Percentiles rank a stretch among this genome's conserved stretches.
These are phyloP conservation scores for Adiantum capillusveneris DNA, from an alignment of 75 land plant species.

Conservation along the genomic window DNA sequence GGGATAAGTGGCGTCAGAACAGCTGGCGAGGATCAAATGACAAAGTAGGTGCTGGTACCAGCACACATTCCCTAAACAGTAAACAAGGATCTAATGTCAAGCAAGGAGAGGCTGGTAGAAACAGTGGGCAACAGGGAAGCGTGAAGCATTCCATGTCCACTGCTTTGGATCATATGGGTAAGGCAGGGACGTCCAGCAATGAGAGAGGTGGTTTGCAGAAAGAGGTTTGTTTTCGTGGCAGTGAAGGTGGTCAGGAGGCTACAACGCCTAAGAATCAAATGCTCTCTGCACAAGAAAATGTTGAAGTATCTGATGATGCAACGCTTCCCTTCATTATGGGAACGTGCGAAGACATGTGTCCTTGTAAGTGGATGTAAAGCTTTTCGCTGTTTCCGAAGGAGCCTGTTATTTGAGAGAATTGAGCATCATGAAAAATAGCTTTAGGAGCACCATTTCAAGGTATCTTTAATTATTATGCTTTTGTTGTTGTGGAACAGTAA, in stretches of 20 bases:
- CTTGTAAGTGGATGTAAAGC: slow-evolving; percentile 25
- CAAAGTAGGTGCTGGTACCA: no score
- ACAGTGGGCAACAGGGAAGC: not conserved
- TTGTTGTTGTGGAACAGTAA: slow-evolving; percentile 22
- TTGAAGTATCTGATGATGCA: slow-evolving; percentile 3
- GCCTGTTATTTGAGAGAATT: not conserved
- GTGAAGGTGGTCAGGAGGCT: not conserved
- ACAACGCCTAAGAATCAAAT: not conserved
- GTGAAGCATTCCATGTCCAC: no score
- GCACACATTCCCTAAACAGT: no score
- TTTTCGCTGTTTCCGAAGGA: not conserved
- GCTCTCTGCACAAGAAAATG: not conserved
- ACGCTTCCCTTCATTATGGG: slow-evolving; percentile 29
- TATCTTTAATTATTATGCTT: not conserved
- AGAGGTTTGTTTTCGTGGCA: not conserved
- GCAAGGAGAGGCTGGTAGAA: no score
- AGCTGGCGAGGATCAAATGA: no score
- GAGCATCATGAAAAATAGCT: not conserved
- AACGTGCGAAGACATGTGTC: slow-evolving; percentile 70
- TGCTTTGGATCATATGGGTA: not conserved
- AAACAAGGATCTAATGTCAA: no score
- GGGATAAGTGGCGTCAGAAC: no score
- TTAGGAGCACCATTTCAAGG: not conserved
- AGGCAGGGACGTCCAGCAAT: not conserved
- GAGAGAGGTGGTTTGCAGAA: not conserved